Evolutionary conservation across 805 yeast genomes (phyloP).

Genomic region (Ogataea degrootiae): DNA sequence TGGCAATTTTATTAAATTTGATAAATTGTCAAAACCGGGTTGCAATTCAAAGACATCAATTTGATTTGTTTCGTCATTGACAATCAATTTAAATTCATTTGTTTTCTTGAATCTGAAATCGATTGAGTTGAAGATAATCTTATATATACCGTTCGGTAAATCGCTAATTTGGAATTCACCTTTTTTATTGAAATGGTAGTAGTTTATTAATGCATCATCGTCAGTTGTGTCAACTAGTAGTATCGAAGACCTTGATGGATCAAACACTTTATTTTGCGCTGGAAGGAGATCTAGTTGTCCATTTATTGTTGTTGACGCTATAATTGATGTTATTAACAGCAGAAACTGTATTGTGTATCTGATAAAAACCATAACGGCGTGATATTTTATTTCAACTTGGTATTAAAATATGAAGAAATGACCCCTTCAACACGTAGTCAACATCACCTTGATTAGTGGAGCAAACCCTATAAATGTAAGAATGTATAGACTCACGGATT

Average conservation of each 20-base stretch:
- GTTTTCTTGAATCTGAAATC: conserved; percentile 16
- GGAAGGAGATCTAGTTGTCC: conserved; percentile 2
- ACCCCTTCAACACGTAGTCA: too few species aligned
- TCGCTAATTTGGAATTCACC: conserved; percentile 13
- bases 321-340: neutral
- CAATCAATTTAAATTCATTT: neutral
- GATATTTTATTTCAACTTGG: too few species aligned
- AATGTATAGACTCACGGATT: too few species aligned
- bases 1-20: conserved; percentile 2
- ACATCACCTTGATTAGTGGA: too few species aligned
- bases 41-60: conserved; percentile 6
- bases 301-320: conserved; percentile 1
- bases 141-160: conserved; percentile 11
- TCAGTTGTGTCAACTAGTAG: neutral
- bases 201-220: neutral
- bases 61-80: neutral
- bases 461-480: too few species aligned
- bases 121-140: conserved; percentile 11
- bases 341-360: neutral
- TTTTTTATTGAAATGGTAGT: conserved; percentile 9
- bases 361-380: too few species aligned
- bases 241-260: conserved; percentile 18
- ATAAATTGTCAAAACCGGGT: conserved; percentile 4
- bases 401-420: too few species aligned
- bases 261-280: conserved; percentile 8